These are phyloP conservation scores for Adansonia grandidieri DNA, from an alignment of 441 rosid genomes.

Conservation along the genomic window DNA sequence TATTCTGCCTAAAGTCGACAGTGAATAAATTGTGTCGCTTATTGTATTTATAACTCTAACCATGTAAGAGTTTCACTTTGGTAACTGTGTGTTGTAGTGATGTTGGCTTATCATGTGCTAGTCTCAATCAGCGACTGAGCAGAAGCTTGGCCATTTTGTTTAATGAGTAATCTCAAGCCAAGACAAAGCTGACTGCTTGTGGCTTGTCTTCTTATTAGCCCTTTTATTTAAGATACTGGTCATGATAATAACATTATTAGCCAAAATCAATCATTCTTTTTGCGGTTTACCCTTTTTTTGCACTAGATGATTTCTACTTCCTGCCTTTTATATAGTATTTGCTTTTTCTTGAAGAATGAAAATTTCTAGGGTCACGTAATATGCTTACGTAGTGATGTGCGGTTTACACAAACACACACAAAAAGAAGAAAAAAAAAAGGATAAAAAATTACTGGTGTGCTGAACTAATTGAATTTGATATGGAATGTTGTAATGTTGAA, in stretches of 20 bases:
- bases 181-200: not conserved
- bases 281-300: not conserved
- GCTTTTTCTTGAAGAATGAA: not conserved
- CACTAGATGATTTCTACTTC: not conserved
- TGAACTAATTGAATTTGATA: not conserved
- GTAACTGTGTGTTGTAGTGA: not conserved
- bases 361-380: not conserved
- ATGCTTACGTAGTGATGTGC: not conserved
- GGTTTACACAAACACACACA: not conserved
- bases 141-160: not conserved
- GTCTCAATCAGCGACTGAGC: not conserved
- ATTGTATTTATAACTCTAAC: not conserved
- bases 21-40: not conserved
- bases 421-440: not conserved
- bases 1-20: not conserved
- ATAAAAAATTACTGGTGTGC: not conserved
- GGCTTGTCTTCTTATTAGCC: not conserved
- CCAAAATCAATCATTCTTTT: not conserved
- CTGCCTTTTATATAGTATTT: constrained; percentile 1
- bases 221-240: not conserved
- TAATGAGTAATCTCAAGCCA: not conserved
- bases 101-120: not conserved
- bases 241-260: not conserved
- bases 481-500: not conserved
- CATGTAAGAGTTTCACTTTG: not conserved